These are phyloP conservation scores for Citrus inodora DNA, from an alignment of 345 rosid genomes.

Conservation along the genomic window DNA sequence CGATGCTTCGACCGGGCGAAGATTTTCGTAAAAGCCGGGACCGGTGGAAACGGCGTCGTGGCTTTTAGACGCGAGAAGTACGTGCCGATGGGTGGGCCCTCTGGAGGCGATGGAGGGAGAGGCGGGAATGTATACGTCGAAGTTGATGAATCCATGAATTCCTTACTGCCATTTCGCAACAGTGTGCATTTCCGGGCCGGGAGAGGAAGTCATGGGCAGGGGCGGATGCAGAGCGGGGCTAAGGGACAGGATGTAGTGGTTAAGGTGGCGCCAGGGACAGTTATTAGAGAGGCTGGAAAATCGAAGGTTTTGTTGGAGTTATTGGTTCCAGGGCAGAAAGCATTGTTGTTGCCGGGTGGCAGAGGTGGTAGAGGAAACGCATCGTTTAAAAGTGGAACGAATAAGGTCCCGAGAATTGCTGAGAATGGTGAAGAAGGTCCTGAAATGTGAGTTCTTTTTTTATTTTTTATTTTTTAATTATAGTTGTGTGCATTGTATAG, in stretches of 20 bases:
- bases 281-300: slow-evolving; percentile 63
- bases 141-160: slow-evolving; percentile 81
- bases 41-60: slow-evolving; percentile 88
- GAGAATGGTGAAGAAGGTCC: slow-evolving; percentile 96
- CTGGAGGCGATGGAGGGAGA: slow-evolving; percentile 96
- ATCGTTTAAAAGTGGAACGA: slow-evolving; percentile 73
- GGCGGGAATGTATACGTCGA: slow-evolving; percentile 83
- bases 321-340: slow-evolving; percentile 74
- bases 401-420: slow-evolving; percentile 86
- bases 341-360: slow-evolving; percentile 81
- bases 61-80: slow-evolving; percentile 87
- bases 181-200: slow-evolving; percentile 81
- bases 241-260: slow-evolving; percentile 82
- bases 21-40: slow-evolving; percentile 76
- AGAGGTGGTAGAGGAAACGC: slow-evolving; percentile 98
- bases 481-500: not conserved
- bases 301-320: slow-evolving; percentile 83
- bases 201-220: slow-evolving; percentile 78
- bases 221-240: slow-evolving; percentile 66
- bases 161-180: slow-evolving; percentile 76
- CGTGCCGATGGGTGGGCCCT: slow-evolving; percentile 89
- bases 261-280: slow-evolving; percentile 86
- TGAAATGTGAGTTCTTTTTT: slow-evolving; percentile 69
- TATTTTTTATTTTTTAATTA: not conserved
- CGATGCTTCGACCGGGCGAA: slow-evolving; percentile 88